Base-by-base conservation (phyloP, 179 eudicot genomes). In the Patellifolia procumbens region DNA sequence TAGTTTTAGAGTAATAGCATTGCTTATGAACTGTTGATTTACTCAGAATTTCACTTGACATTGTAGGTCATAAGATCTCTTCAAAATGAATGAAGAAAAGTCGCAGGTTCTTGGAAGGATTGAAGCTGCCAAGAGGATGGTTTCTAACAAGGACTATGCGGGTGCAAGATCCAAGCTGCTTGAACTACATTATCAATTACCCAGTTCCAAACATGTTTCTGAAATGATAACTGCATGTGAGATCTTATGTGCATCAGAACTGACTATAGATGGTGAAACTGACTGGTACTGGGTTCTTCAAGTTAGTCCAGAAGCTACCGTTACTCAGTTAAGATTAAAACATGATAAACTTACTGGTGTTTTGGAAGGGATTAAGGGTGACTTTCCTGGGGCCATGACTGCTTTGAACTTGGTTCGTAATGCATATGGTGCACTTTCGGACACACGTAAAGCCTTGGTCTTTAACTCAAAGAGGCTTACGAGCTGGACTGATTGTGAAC, bases 221-320 rank as follows among this genome's bases (percentile, higher is more conserved):
- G 56, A 56, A 17, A 78, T 84, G 86, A 70, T 78, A 35, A 61
- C 26, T 70, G 78, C 71, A 16, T 81, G 84, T 67, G 72, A 81
- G 39, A 70, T 81, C 62, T 73, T 84, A 45, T 81, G 77, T 49
- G 70, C 82, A 37, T 68, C 86, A 42, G 75, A 84, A 59, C 52
- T 82, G 56, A 79, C 76, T 68, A 15, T 73, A 32, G 72, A 76
- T 59, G 51, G 75, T 77, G 81, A 76, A 67, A 39, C 24, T 49
- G 87, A 85, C 67, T 85, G 85, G 81, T 85, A 85, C 51, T 81
- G 83, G 85, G 74, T 85, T 74, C 85, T 81, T 76, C 83, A 81
- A 66, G 52, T 85, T 58, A 69, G 69, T 79, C 83, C 85, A 1
- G 58, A 52, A 46, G 79, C 83, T 43, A 76, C 69, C 20, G 43